Evolutionary conservation across 352 stramenopile genomes (phyloP).

Genomic region (Pythium brachiatum): DNA sequence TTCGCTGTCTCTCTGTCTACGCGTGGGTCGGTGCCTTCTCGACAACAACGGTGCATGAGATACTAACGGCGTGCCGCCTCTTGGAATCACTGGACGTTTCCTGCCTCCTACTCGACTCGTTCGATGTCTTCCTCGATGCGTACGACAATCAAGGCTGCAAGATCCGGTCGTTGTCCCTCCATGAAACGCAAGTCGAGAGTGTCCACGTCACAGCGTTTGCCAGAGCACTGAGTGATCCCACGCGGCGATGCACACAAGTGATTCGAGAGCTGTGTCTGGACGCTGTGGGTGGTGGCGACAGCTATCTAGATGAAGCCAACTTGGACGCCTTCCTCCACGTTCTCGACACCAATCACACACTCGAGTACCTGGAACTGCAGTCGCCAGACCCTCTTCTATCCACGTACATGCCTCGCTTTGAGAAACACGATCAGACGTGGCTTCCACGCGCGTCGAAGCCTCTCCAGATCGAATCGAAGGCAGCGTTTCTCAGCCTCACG

Average conservation of each 20-base stretch:
- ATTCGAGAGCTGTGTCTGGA: constrained; percentile 12
- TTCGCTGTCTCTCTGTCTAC: constrained; percentile 6
- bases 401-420: background rate
- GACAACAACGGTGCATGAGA: background rate
- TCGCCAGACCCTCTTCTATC: background rate
- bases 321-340: constrained; percentile 9
- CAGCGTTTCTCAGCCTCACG: constrained; percentile 7
- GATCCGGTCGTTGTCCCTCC: constrained; percentile 13
- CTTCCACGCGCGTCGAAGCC: background rate
- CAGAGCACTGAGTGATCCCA: background rate
- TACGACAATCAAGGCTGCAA: constrained; percentile 12
- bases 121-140: constrained; percentile 18
- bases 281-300: background rate
- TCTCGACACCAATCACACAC: background rate
- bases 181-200: constrained; percentile 6
- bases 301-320: constrained; percentile 3
- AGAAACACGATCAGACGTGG: constrained; percentile 8
- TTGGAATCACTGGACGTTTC: constrained; percentile 16
- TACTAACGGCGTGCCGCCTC: background rate
- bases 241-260: background rate
- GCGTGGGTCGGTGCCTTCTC: constrained; percentile 2
- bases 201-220: constrained; percentile 6
- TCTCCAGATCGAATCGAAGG: background rate
- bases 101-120: constrained; percentile 11
- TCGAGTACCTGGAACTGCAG: constrained; percentile 13